Evolutionary conservation across 495 filamentous ascomycete species (phyloP).

Genomic region (Elaphomyces granulatus): DNA sequence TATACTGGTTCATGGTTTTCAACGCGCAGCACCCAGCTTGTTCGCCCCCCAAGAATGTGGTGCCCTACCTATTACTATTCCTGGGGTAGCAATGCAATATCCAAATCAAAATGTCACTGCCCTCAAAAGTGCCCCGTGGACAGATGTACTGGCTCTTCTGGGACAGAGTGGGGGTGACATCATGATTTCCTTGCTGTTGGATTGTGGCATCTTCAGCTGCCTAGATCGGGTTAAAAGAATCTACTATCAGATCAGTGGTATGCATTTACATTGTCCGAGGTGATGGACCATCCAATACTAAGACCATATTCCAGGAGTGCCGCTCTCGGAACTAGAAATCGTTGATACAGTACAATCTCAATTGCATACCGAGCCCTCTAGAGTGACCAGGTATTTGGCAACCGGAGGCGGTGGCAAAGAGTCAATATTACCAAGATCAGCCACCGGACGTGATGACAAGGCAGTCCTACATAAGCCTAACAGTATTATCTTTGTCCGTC

Average conservation of each 20-base stretch:
- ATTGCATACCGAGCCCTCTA: not conserved
- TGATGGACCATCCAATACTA: not conserved
- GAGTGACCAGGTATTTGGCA: no score
- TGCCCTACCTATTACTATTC: conserved; percentile 29
- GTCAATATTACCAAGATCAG: not conserved
- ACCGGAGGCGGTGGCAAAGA: not conserved
- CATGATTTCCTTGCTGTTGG: conserved; percentile 65
- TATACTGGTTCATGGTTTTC: conserved; percentile 66
- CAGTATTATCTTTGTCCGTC: conserved; percentile 63
- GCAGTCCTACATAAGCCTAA: conserved; percentile 25
- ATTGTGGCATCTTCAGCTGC: conserved; percentile 63
- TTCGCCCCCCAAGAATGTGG: conserved; percentile 15
- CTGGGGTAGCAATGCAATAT: conserved; percentile 38
- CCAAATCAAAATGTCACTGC: conserved; percentile 55
- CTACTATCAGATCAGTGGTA: conserved; percentile 69
- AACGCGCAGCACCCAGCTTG: conserved; percentile 19
- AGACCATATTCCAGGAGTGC: conserved; percentile 22
- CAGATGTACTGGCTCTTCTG: conserved; percentile 51
- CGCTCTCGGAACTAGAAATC: conserved; percentile 31
- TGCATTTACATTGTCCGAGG: conserved; percentile 9
- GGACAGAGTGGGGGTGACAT: conserved; percentile 64
- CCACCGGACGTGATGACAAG: not conserved
- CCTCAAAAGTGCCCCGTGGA: conserved; percentile 61
- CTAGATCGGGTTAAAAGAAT: conserved; percentile 45
- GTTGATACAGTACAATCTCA: conserved; percentile 4